Conservation (phyloP, 805 yeast genomes). For the Kluyveromyces aestuarii region DNA sequence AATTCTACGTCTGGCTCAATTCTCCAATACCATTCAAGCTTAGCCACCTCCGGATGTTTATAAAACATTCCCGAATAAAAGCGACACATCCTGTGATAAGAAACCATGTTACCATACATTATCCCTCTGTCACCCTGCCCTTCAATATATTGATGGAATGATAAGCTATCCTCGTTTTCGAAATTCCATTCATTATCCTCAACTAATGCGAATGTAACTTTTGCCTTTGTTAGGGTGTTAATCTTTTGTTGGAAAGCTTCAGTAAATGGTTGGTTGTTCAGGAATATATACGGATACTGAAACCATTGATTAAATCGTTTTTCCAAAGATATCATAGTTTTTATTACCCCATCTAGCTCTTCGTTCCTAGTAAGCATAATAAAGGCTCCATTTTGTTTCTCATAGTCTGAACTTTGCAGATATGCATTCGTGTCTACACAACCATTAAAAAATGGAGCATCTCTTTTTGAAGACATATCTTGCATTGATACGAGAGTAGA, state of each 20-base stretch:
- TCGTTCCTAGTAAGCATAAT: slow-evolving; percentile 76
- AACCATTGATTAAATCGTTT: slow-evolving; percentile 90
- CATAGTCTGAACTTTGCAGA: slow-evolving; percentile 13
- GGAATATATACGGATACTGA: slow-evolving; percentile 84
- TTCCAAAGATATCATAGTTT: slow-evolving; percentile 68
- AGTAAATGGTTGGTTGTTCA: slow-evolving; percentile 71
- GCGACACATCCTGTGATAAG: slow-evolving; percentile 95
- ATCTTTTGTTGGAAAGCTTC: slow-evolving; percentile 53
- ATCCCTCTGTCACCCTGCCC: slow-evolving; percentile 77
- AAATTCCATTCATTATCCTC: slow-evolving; percentile 62
- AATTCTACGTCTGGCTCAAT: slow-evolving; percentile 90
- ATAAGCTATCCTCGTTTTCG: slow-evolving; percentile 26
- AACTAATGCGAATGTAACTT: slow-evolving; percentile 65
- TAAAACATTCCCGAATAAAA: slow-evolving; percentile 78
- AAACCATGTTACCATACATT: slow-evolving; percentile 71
- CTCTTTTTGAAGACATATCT: slow-evolving; percentile 20
- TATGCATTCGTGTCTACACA: slow-evolving; percentile 43
- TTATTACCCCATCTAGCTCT: slow-evolving; percentile 69
- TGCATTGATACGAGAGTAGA: slow-evolving; percentile 6
- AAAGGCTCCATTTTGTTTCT: slow-evolving; percentile 72
- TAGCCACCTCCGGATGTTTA: slow-evolving; percentile 62
- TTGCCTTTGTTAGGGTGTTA: slow-evolving; percentile 42
- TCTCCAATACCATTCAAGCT: slow-evolving; percentile 90
- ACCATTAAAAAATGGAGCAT: slow-evolving; percentile 45
- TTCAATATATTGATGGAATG: slow-evolving; percentile 47